Evolutionary conservation across 441 rosid species (phyloP).

Genomic region (Caryocar brasiliense): DNA sequence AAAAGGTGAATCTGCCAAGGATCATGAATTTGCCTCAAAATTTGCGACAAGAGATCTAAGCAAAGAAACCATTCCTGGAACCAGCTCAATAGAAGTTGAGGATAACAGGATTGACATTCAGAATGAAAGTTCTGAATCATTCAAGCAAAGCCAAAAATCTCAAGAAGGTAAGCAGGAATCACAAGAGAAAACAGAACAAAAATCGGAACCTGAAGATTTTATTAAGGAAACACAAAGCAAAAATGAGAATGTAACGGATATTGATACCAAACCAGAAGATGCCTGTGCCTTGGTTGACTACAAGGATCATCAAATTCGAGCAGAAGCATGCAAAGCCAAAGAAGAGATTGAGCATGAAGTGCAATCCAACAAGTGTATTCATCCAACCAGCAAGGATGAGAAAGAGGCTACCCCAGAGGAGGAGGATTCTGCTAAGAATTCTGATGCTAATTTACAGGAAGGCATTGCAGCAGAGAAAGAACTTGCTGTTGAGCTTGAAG

Average conservation of each 20-base stretch:
- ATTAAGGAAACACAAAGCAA: too few species aligned
- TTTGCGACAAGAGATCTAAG: slow-evolving; percentile 17
- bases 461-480: slow-evolving; percentile 13
- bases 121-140: slow-evolving; percentile 10
- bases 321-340: not conserved
- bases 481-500: slow-evolving; percentile 8
- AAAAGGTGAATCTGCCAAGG: slow-evolving; percentile 13
- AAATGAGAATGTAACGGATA: too few species aligned
- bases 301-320: slow-evolving; percentile 1
- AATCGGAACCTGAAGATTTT: too few species aligned
- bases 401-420: slow-evolving; percentile 13
- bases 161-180: too few species aligned
- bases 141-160: too few species aligned
- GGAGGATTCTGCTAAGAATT: slow-evolving; percentile 8
- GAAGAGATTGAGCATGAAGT: too few species aligned
- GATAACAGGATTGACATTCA: slow-evolving; percentile 9
- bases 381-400: slow-evolving; percentile 1
- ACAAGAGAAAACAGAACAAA: too few species aligned
- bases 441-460: slow-evolving; percentile 18
- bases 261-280: not conserved
- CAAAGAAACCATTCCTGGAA: slow-evolving; percentile 9
- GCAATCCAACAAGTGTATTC: not conserved
- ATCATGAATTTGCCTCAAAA: slow-evolving; percentile 16
- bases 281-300: slow-evolving; percentile 1
- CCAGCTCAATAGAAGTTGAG: slow-evolving; percentile 9